Percentiles rank a stretch among this genome's conserved stretches.
These are phyloP conservation scores for Heterobasidion irregulare DNA, from an alignment of 1,284 basidiomycete species.

Conservation along the genomic window DNA sequence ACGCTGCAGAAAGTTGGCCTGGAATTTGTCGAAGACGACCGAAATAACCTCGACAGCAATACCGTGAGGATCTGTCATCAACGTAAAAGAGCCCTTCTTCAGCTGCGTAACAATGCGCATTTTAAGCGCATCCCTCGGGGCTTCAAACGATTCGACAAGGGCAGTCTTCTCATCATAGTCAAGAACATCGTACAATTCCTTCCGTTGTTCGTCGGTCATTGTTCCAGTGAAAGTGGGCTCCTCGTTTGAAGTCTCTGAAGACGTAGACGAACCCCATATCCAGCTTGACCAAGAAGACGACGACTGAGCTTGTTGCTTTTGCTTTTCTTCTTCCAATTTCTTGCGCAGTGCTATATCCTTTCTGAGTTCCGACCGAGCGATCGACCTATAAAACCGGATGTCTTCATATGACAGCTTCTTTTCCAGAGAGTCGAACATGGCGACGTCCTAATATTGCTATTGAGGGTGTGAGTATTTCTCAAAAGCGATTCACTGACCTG, in stretches of 20 bases:
- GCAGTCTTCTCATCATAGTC: conserved; percentile 90
- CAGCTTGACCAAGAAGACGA: conserved; percentile 70
- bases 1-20: conserved; percentile 81
- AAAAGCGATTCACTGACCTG: conserved; percentile 26
- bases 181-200: conserved; percentile 88
- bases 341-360: conserved; percentile 75
- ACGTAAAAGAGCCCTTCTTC: conserved; percentile 80
- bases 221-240: conserved; percentile 52
- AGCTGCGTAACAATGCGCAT: conserved; percentile 73
- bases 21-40: conserved; percentile 84
- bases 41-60: conserved; percentile 71
- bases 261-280: conserved; percentile 68
- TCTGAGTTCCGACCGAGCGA: conserved; percentile 83
- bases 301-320: conserved; percentile 38
- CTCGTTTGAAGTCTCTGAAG: conserved; percentile 25
- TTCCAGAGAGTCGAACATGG: conserved; percentile 66
- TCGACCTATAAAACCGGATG: conserved; percentile 95
- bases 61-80: conserved; percentile 67
- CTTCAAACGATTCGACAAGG: conserved; percentile 57
- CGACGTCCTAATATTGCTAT: conserved; percentile 41
- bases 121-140: conserved; percentile 80
- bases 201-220: conserved; percentile 90
- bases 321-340: conserved; percentile 63
- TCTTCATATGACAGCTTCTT: conserved; percentile 88
- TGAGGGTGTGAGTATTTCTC: neutral